Evolutionary conservation across 1,139 yeast species (phyloP).

Genomic region (Sugiyamaella paludigena): DNA sequence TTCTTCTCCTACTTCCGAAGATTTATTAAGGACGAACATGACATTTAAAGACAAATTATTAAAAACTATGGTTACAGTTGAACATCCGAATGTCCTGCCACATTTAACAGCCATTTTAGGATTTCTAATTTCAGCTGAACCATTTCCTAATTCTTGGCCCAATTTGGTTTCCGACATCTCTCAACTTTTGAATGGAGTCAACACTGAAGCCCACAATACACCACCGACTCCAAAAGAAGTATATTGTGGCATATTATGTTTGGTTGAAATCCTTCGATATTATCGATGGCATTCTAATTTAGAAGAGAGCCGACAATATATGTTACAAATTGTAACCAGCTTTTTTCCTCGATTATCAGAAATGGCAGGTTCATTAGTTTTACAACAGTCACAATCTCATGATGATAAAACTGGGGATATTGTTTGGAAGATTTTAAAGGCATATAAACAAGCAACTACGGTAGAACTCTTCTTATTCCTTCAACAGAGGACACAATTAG

Average conservation of each 20-base stretch:
- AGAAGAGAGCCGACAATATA: conserved; percentile 1
- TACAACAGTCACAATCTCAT: background rate
- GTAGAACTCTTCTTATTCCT: conserved; percentile 12
- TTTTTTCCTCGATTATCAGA: conserved; percentile 18
- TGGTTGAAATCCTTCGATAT: conserved; percentile 17
- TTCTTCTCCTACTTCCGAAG: background rate
- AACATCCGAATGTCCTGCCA: conserved; percentile 10
- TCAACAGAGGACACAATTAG: conserved; percentile 13
- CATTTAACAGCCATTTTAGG: conserved; percentile 12
- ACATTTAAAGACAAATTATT: conserved; percentile 13
- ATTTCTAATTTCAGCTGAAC: conserved; percentile 12
- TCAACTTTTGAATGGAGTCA: conserved; percentile 7
- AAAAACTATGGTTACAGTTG: conserved; percentile 7
- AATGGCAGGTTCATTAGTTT: conserved; percentile 13
- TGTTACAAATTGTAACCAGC: conserved; percentile 3
- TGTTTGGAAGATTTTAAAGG: conserved; percentile 23
- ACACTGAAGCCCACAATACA: background rate
- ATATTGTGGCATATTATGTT: conserved; percentile 18
- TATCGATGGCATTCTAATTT: conserved; percentile 12
- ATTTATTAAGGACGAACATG: too few species aligned
- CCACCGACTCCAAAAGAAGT: conserved; percentile 14
- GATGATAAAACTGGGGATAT: conserved; percentile 16
- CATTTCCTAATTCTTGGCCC: conserved; percentile 16
- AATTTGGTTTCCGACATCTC: conserved; percentile 6
- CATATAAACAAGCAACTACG: conserved; percentile 16